phyloP scores from a whole-genome alignment of 2,329 filamentous ascomycete genomes.

The Erysiphe neolycopersici region DNA sequence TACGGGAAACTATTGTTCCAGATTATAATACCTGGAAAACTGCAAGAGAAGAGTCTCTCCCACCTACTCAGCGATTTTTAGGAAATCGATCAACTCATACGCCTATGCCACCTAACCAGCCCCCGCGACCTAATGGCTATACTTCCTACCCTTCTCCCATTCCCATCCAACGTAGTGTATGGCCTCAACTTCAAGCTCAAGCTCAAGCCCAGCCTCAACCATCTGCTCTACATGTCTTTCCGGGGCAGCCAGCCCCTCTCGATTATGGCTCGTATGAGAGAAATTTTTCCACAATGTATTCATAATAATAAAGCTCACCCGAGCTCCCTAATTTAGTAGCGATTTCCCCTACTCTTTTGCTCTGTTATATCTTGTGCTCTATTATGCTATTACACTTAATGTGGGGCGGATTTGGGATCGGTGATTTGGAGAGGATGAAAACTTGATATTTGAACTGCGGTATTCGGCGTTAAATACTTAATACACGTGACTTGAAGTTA shows the following conservation, averaged over 20 bases:
- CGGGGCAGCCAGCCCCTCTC: neutral
- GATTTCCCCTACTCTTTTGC: no score
- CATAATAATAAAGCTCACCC: neutral
- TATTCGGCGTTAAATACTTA: no score
- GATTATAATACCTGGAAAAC: slow-evolving; percentile 29
- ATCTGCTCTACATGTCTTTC: neutral
- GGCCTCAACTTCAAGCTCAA: slow-evolving; percentile 1
- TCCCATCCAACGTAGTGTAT: neutral
- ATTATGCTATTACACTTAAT: no score
- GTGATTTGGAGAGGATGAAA: no score
- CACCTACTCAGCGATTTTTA: slow-evolving; percentile 8
- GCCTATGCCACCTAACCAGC: slow-evolving; percentile 1
- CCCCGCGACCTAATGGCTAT: slow-evolving; percentile 1
- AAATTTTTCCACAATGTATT: neutral
- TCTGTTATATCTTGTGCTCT: no score
- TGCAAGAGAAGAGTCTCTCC: slow-evolving; percentile 11
- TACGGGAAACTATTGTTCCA: slow-evolving; percentile 42
- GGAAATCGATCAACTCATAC: slow-evolving; percentile 6
- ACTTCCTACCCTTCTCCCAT: slow-evolving; percentile 1
- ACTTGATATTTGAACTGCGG: no score
- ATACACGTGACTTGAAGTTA: no score
- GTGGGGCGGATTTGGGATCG: no score
- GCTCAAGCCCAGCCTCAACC: slow-evolving; percentile 1
- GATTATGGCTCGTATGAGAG: slow-evolving; percentile 1
- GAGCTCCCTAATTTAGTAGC: neutral